A percentile compares a stretch with the other conserved stretches of the same genome.
Conservation (phyloP, 1,139 yeast species). For the Debaryomyces sp. region DNA sequence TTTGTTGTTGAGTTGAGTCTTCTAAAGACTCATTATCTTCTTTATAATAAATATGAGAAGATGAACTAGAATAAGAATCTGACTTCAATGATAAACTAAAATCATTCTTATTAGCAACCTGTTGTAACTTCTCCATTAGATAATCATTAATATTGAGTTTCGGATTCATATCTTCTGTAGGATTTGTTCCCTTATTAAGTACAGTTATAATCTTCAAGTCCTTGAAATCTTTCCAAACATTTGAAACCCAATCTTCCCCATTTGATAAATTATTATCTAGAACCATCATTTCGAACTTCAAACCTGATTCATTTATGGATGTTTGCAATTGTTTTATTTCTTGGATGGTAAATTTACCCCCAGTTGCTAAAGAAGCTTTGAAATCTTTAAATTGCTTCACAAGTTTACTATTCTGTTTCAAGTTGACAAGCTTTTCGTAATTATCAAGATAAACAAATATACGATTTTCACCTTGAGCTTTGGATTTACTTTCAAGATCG, state of each 20-base stretch:
- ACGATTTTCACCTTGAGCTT: slow-evolving; percentile 12
- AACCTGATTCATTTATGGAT: slow-evolving; percentile 28
- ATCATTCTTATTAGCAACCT: slow-evolving; percentile 33
- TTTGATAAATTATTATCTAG: slow-evolving; percentile 23
- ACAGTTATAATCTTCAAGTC: slow-evolving; percentile 26
- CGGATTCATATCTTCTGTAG: slow-evolving; percentile 20
- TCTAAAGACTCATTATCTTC: slow-evolving; percentile 15
- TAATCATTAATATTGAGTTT: slow-evolving; percentile 22
- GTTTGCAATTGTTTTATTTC: slow-evolving; percentile 29
- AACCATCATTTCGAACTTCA: slow-evolving; percentile 24
- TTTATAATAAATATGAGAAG: slow-evolving; percentile 23
- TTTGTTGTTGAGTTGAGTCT: slow-evolving; percentile 19
- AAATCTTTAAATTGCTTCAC: slow-evolving; percentile 24
- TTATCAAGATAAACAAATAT: slow-evolving; percentile 30
- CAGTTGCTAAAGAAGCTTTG: slow-evolving; percentile 4
- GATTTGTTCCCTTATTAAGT: slow-evolving; percentile 22
- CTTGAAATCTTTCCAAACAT: slow-evolving; percentile 33
- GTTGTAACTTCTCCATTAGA: slow-evolving; percentile 30
- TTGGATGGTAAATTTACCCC: slow-evolving; percentile 18
- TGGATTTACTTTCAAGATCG: slow-evolving; percentile 23
- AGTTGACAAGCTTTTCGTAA: slow-evolving; percentile 30
- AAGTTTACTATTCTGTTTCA: slow-evolving; percentile 27
- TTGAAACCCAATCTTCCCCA: slow-evolving; percentile 47
- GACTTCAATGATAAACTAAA: slow-evolving; percentile 38
- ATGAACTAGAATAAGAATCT: slow-evolving; percentile 39